These are phyloP conservation scores for Yarrowia phangngaensis DNA, from an alignment of 805 yeast species.

Conservation along the genomic window DNA sequence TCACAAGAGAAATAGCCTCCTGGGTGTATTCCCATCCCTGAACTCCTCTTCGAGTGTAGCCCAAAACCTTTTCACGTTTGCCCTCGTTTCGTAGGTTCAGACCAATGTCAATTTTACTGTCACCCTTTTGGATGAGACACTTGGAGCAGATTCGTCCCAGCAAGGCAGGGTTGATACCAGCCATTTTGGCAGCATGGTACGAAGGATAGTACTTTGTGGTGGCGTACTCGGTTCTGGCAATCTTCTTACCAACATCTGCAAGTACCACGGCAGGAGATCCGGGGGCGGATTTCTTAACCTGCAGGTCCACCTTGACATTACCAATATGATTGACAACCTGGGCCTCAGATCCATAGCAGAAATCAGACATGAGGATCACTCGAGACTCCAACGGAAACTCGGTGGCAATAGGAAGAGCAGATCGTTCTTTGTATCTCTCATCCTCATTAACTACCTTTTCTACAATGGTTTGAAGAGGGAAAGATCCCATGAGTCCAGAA, in stretches of 20 bases:
- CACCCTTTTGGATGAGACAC: constrained; percentile 54
- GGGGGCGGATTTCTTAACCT: constrained; percentile 31
- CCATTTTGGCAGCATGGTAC: constrained; percentile 54
- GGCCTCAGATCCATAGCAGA: constrained; percentile 77
- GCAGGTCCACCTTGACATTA: constrained; percentile 39
- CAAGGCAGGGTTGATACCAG: constrained; percentile 59
- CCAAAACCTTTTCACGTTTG: constrained; percentile 76
- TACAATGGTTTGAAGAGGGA: constrained; percentile 79
- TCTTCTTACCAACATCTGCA: constrained; percentile 47
- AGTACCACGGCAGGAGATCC: constrained; percentile 53
- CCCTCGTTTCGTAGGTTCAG: constrained; percentile 79
- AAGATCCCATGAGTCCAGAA: constrained; percentile 49
- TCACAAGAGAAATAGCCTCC: constrained; percentile 62
- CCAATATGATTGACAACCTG: constrained; percentile 43
- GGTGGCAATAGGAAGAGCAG: constrained; percentile 70
- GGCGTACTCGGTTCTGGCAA: constrained; percentile 55
- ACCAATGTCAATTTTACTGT: constrained; percentile 65
- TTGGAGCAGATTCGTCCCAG: constrained; percentile 76
- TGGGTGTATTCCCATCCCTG: constrained; percentile 81
- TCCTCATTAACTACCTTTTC: constrained; percentile 71
- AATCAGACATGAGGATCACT: constrained; percentile 76
- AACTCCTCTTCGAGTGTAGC: constrained; percentile 65
- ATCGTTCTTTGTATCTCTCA: constrained; percentile 63
- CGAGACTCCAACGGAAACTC: constrained; percentile 74
- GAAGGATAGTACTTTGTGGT: constrained; percentile 62